Conservation (phyloP, 2,329 filamentous ascomycete species). For the Pseudopithomyces maydicus region DNA sequence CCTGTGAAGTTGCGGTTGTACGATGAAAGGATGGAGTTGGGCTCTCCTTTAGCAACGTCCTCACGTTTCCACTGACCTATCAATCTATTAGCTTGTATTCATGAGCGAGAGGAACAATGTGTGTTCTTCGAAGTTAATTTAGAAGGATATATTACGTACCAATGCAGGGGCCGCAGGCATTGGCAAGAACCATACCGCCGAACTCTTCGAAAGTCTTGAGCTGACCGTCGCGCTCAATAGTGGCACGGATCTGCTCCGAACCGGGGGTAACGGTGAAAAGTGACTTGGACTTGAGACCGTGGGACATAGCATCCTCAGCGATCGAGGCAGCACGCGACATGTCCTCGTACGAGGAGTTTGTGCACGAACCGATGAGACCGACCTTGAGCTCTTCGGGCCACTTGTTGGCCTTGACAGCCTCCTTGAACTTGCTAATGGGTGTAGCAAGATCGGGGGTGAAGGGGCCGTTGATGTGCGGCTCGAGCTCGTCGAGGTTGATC, state of each 20-base stretch:
- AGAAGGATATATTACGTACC: slow-evolving; percentile 51
- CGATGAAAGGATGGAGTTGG: slow-evolving; percentile 97
- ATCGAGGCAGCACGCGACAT: slow-evolving; percentile 94
- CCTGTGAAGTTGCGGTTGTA: slow-evolving; percentile 99
- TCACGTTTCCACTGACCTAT: slow-evolving; percentile 82
- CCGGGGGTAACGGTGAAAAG: slow-evolving; percentile 95
- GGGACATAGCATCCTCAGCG: slow-evolving; percentile 85
- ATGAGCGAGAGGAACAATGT: neutral
- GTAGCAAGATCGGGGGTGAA: slow-evolving; percentile 98
- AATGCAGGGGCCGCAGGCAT: slow-evolving; percentile 76
- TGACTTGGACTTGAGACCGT: slow-evolving; percentile 92
- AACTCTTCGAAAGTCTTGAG: slow-evolving; percentile 96
- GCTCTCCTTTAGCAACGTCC: slow-evolving; percentile 91
- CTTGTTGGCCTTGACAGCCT: slow-evolving; percentile 89
- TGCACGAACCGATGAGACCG: slow-evolving; percentile 97
- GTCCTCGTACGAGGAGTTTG: slow-evolving; percentile 86
- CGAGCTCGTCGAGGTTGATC: slow-evolving; percentile 91
- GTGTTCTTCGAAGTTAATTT: slow-evolving; percentile 8
- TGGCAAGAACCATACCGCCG: slow-evolving; percentile 90
- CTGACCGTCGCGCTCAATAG: slow-evolving; percentile 72
- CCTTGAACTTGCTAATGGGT: slow-evolving; percentile 95
- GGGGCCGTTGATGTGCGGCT: slow-evolving; percentile 98
- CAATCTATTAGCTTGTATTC: neutral
- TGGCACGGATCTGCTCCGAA: slow-evolving; percentile 88
- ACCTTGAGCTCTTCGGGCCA: slow-evolving; percentile 98